Percentiles rank a stretch among this genome's conserved stretches.
Evolutionary conservation across 1,284 basidiomycete genomes (phyloP).

Genomic region (Acaromyces ingoldii): DNA sequence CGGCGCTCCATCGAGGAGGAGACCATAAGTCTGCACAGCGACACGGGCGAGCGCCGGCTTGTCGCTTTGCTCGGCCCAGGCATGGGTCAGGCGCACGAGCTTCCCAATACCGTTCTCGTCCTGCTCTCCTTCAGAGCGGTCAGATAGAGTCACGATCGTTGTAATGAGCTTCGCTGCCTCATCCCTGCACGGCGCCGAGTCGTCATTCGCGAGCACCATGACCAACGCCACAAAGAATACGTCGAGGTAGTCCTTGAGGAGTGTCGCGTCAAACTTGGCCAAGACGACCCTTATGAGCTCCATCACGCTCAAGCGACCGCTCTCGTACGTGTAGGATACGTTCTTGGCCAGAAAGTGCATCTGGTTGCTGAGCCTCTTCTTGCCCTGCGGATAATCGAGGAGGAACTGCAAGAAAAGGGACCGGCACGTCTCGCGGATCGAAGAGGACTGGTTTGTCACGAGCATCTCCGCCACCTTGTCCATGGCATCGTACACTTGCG

Average conservation of each 20-base stretch:
- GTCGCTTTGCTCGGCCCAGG: conserved; percentile 69
- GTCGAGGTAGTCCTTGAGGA: conserved; percentile 78
- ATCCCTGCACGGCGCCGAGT: conserved; percentile 78
- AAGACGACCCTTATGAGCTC: conserved; percentile 80
- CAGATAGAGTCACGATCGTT: conserved; percentile 65
- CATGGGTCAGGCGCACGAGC: conserved; percentile 68
- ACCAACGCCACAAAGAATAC: conserved; percentile 87
- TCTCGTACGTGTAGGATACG: conserved; percentile 82
- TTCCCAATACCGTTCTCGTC: conserved; percentile 61
- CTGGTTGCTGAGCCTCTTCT: conserved; percentile 76
- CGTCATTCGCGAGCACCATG: conserved; percentile 89
- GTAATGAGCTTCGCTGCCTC: conserved; percentile 80
- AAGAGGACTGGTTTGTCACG: conserved; percentile 84
- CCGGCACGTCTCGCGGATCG: conserved; percentile 86
- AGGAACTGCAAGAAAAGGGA: conserved; percentile 87
- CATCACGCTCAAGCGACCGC: conserved; percentile 84
- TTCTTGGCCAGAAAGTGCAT: conserved; percentile 93
- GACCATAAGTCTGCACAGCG: conserved; percentile 60
- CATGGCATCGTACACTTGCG: conserved; percentile 97
- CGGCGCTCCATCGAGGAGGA: conserved; percentile 19
- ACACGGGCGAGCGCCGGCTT: conserved; percentile 66
- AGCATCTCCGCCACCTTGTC: conserved; percentile 87
- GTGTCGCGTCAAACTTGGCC: conserved; percentile 72
- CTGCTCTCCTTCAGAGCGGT: no score
- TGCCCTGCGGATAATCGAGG: conserved; percentile 95